These are phyloP conservation scores for Hibiscus mutabilis DNA, from an alignment of 345 rosid species.

Conservation along the genomic window DNA sequence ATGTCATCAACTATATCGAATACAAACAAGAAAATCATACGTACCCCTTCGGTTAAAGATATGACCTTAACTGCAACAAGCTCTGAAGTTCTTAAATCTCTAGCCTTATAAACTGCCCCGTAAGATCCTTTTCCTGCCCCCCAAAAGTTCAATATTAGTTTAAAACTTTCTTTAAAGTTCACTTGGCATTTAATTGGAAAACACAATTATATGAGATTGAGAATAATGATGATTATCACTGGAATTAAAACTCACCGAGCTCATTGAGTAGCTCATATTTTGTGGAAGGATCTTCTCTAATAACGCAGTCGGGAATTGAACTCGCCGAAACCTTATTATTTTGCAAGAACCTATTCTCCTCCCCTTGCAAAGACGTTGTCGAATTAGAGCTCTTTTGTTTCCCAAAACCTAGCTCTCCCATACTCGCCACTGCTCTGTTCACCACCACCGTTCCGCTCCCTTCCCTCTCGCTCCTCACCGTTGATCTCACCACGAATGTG, in stretches of 20 bases:
- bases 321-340: conserved; percentile 66
- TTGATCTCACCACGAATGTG: conserved; percentile 75
- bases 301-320: conserved; percentile 81
- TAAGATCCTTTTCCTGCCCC: conserved; percentile 92
- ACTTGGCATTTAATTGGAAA: background rate
- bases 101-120: conserved; percentile 97
- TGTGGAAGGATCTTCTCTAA: conserved; percentile 81
- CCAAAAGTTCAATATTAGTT: conserved; percentile 12
- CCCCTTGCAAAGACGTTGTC: conserved; percentile 37
- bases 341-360: conserved; percentile 36
- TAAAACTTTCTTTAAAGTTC: background rate
- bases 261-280: conserved; percentile 94
- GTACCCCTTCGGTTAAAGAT: conserved; percentile 87
- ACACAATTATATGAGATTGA: background rate
- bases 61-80: conserved; percentile 97
- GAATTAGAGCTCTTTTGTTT: conserved; percentile 39
- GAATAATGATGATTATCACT: background rate
- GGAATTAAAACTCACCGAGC: conserved; percentile 46
- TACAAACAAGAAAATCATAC: conserved; percentile 16
- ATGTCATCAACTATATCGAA: background rate
- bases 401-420: conserved; percentile 52
- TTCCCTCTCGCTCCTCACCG: conserved; percentile 16
- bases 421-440: conserved; percentile 53
- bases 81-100: conserved; percentile 88
- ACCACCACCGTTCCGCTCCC: conserved; percentile 41